Evolutionary conservation across 148 eudicot species (phyloP).

Genomic region (Fagopyrum tataricum): DNA sequence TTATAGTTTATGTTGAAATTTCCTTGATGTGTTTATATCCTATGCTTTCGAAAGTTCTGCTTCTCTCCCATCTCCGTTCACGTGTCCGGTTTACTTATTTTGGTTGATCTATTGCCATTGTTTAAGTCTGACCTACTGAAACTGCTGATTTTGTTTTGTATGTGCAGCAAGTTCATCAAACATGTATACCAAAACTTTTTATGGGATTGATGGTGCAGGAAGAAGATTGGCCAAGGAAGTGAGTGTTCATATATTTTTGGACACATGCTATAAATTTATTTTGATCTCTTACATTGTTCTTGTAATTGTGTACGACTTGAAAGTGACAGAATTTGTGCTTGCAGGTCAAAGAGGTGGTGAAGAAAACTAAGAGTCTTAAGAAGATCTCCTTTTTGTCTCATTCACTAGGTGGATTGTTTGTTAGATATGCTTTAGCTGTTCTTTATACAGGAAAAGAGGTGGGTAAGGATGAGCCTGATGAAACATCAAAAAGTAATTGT

Average conservation of each 20-base stretch:
- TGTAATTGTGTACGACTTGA: slow-evolving; percentile 7
- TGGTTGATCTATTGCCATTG: neutral
- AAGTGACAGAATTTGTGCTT: slow-evolving; percentile 8
- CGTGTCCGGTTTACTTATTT: neutral
- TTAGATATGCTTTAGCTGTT: slow-evolving; percentile 76
- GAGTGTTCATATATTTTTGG: slow-evolving; percentile 21
- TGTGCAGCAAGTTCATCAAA: slow-evolving; percentile 89
- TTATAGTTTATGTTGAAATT: too few species aligned
- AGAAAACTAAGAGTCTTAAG: slow-evolving; percentile 59
- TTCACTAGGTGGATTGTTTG: slow-evolving; percentile 95
- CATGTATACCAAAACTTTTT: slow-evolving; percentile 72
- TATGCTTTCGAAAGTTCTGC: too few species aligned
- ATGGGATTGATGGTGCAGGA: slow-evolving; percentile 94
- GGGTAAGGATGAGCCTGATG: slow-evolving; percentile 22
- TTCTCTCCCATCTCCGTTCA: too few species aligned
- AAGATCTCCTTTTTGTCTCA: slow-evolving; percentile 90
- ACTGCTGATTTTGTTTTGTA: slow-evolving; percentile 1
- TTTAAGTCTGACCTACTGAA: neutral
- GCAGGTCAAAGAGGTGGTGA: slow-evolving; percentile 78
- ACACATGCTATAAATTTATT: neutral
- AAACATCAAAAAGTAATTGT: slow-evolving; percentile 24
- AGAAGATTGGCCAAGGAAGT: slow-evolving; percentile 95
- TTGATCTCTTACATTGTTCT: neutral
- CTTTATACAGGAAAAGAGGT: slow-evolving; percentile 41
- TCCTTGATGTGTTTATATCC: too few species aligned